phyloP scores from a whole-genome alignment of 441 rosid species.

The Dalechampia spathulata region DNA sequence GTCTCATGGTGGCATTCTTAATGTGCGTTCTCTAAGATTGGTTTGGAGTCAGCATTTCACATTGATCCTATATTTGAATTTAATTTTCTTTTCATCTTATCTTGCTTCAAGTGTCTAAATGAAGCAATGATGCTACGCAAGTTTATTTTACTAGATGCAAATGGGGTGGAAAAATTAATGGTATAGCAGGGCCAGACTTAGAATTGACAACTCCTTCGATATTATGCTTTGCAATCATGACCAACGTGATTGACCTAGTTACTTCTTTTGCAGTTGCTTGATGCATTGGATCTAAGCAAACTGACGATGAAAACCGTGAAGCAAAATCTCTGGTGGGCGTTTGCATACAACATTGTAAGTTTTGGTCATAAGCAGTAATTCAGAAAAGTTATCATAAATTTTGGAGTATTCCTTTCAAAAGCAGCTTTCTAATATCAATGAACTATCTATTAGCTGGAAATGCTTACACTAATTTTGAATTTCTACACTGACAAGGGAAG shows the following conservation, averaged over 20 bases:
- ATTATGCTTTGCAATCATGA: not conserved
- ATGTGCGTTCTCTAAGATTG: too few relatives aligned
- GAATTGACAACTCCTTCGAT: not conserved
- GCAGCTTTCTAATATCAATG: not conserved
- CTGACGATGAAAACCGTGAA: slow-evolving; percentile 96
- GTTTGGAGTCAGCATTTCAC: too few relatives aligned
- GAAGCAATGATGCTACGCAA: not conserved
- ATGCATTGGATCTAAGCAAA: slow-evolving; percentile 87
- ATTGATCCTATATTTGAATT: not conserved
- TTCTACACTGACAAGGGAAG: too few relatives aligned
- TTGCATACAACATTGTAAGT: slow-evolving; percentile 94
- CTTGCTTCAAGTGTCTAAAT: not conserved
- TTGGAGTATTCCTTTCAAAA: not conserved
- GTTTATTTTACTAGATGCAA: not conserved
- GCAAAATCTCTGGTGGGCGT: slow-evolving; percentile 99
- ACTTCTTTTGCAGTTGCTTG: slow-evolving; percentile 58
- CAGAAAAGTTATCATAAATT: not conserved
- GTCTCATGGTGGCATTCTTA: too few relatives aligned
- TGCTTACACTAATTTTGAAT: too few relatives aligned
- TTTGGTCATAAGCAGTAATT: not conserved
- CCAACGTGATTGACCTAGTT: not conserved
- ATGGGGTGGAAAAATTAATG: not conserved
- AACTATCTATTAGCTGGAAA: too few relatives aligned
- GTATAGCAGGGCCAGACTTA: not conserved
- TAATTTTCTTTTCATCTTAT: not conserved